These are phyloP conservation scores for Entonaema liquescens DNA, from an alignment of 495 filamentous ascomycete species.

Conservation along the genomic window DNA sequence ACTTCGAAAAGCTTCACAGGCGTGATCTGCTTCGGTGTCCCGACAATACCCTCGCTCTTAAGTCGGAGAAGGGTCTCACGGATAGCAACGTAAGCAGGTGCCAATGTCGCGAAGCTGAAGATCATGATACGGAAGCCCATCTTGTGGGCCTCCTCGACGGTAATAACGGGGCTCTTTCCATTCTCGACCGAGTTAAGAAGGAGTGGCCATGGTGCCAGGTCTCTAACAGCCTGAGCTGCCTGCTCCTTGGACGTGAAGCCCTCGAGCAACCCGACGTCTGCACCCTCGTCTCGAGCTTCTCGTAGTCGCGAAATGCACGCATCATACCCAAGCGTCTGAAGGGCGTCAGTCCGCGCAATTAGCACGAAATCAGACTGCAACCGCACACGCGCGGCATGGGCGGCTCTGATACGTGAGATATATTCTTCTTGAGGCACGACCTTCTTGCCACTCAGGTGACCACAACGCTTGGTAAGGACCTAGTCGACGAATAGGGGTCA, in stretches of 20 bases:
- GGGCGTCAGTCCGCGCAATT: conserved; percentile 71
- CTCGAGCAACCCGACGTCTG: conserved; percentile 72
- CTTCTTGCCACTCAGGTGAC: conserved; percentile 67
- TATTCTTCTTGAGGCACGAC: conserved; percentile 65
- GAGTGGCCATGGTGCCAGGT: conserved; percentile 66
- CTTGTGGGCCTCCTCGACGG: conserved; percentile 62
- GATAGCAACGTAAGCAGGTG: conserved; percentile 64
- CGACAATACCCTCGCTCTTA: conserved; percentile 59
- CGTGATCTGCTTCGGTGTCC: conserved; percentile 54
- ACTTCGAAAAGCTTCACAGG: conserved; percentile 52
- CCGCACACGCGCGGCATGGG: conserved; percentile 51
- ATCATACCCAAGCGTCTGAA: conserved; percentile 68
- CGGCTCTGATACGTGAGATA: conserved; percentile 64
- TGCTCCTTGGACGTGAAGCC: conserved; percentile 67
- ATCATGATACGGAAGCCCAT: conserved; percentile 75
- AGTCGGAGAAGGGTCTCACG: conserved; percentile 55
- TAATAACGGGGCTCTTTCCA: conserved; percentile 66
- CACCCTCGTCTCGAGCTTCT: conserved; percentile 65
- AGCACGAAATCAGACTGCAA: conserved; percentile 66
- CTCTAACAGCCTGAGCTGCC: conserved; percentile 59
- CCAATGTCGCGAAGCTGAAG: conserved; percentile 62
- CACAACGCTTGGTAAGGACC: conserved; percentile 67
- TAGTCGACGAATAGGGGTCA: conserved; percentile 5
- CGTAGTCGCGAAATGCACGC: conserved; percentile 46
- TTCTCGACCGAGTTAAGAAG: conserved; percentile 72